Conservation (phyloP, 2,329 filamentous ascomycete species). For the Colletotrichum filicis region DNA sequence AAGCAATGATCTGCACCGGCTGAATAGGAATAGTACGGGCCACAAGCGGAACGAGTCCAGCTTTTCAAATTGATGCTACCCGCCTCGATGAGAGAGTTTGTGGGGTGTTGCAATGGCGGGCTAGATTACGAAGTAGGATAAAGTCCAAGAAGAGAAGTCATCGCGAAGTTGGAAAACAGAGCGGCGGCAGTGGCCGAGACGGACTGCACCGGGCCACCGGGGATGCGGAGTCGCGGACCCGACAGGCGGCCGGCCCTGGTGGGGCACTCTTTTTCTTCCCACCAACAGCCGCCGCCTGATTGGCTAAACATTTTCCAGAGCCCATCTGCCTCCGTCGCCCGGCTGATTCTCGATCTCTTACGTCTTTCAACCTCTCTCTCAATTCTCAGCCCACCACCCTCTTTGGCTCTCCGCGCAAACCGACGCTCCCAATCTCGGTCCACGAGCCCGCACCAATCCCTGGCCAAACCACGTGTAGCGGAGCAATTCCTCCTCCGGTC, state of each 20-base stretch:
- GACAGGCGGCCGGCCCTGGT: not conserved
- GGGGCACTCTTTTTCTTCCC: not conserved
- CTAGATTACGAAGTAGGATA: not conserved
- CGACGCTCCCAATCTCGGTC: not conserved
- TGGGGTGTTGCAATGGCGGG: not conserved
- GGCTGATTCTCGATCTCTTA: constrained; percentile 5
- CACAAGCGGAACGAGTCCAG: no score
- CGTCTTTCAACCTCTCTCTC: not conserved
- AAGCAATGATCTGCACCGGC: constrained; percentile 8
- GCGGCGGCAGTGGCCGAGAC: not conserved
- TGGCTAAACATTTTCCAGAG: constrained; percentile 22
- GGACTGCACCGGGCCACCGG: not conserved
- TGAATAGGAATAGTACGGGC: not conserved
- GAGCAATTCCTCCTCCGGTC: not conserved
- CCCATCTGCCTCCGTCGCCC: constrained; percentile 6
- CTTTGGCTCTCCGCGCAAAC: not conserved
- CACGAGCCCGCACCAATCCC: not conserved
- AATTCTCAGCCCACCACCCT: not conserved
- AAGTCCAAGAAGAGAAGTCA: no score
- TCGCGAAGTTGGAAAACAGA: no score
- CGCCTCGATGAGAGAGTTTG: not conserved
- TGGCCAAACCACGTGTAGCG: not conserved
- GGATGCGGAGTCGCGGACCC: not conserved
- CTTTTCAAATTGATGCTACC: not conserved
- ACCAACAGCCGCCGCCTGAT: not conserved